Evolutionary conservation across 202 grass and related monocot species (phyloP).

Genomic region (Musa balbisiana): DNA sequence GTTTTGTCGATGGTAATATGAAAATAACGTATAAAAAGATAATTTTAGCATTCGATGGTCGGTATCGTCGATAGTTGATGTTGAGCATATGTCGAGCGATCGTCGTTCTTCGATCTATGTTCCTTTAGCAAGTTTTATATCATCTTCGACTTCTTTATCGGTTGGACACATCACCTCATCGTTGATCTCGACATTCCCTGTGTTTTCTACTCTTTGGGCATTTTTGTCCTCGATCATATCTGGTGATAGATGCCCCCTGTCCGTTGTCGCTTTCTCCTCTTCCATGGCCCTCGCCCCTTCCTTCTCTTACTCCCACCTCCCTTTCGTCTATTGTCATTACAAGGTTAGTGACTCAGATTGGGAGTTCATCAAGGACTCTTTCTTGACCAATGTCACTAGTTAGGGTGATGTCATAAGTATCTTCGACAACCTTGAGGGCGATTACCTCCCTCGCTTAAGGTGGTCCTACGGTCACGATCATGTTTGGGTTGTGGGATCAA

Average conservation of each 20-base stretch:
- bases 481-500: conserved; percentile 40
- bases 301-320: conserved; percentile 32
- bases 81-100: too few species aligned
- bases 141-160: too few species aligned
- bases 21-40: too few species aligned
- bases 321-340: conserved; percentile 23
- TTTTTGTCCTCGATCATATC: conserved; percentile 18
- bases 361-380: conserved; percentile 28
- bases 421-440: conserved; percentile 29
- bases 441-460: conserved; percentile 27
- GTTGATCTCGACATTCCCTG: too few species aligned
- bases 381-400: conserved; percentile 26
- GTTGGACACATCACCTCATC: too few species aligned
- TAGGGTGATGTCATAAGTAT: conserved; percentile 37
- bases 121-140: accelerated
- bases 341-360: conserved; percentile 28
- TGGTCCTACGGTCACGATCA: conserved; percentile 16
- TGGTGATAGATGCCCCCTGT: conserved; percentile 18
- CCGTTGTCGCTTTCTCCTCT: neutral
- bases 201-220: neutral
- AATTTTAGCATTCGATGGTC: too few species aligned
- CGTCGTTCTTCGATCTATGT: too few species aligned
- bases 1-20: too few species aligned
- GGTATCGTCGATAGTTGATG: too few species aligned
- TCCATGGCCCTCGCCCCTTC: conserved; percentile 5